phyloP scores from a whole-genome alignment of 2,329 filamentous ascomycete genomes.

The Exophiala aquamarina region DNA sequence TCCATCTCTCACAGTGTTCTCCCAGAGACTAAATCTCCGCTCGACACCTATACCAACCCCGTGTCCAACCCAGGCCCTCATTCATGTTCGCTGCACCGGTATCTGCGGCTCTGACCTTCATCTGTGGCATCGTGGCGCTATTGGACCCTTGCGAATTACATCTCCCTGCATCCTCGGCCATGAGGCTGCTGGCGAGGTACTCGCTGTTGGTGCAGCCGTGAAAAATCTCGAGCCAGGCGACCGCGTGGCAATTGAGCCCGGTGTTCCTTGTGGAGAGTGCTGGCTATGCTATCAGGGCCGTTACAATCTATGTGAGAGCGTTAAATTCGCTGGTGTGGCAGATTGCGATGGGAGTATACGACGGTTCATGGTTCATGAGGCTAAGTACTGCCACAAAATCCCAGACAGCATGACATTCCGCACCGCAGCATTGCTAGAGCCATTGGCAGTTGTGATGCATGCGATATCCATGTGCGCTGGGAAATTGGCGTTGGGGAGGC shows the following conservation, averaged over 20 bases:
- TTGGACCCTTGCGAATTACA: conserved; percentile 56
- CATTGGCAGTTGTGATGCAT: conserved; percentile 63
- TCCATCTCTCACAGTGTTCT: conserved; percentile 59
- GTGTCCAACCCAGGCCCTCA: conserved; percentile 40
- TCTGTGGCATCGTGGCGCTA: conserved; percentile 38
- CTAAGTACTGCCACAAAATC: conserved; percentile 59
- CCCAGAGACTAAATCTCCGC: conserved; percentile 60
- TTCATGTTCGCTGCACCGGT: conserved; percentile 43
- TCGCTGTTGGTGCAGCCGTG: conserved; percentile 29
- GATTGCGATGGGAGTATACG: conserved; percentile 62
- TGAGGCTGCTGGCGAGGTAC: conserved; percentile 33
- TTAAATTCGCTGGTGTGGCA: conserved; percentile 58
- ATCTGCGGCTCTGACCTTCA: conserved; percentile 45
- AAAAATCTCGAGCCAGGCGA: conserved; percentile 30
- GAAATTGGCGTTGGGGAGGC: conserved; percentile 50
- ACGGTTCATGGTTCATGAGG: conserved; percentile 62
- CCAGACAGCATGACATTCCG: conserved; percentile 57
- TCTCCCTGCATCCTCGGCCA: conserved; percentile 56
- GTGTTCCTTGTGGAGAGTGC: conserved; percentile 36
- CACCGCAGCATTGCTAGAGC: conserved; percentile 64
- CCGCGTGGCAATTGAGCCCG: conserved; percentile 37
- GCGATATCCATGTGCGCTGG: conserved; percentile 46
- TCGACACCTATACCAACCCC: conserved; percentile 60
- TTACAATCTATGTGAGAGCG: conserved; percentile 53
- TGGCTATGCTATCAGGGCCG: conserved; percentile 36